These are phyloP conservation scores for Lithohypha guttulata DNA, from an alignment of 2,329 filamentous ascomycete species.

Conservation along the genomic window DNA sequence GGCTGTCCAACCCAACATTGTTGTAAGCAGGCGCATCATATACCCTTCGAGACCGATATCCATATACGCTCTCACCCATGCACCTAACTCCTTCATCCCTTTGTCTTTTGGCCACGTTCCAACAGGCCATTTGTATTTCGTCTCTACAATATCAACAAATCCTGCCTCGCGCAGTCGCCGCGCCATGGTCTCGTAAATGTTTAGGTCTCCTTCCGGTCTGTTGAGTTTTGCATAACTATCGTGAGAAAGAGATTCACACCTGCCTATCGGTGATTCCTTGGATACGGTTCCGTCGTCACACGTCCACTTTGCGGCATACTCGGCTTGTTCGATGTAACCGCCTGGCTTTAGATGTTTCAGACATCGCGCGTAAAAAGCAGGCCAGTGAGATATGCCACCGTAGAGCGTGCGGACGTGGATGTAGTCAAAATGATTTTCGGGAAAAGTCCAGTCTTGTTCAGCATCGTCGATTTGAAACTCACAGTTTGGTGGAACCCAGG, in stretches of 20 bases:
- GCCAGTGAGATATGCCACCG: slow-evolving; percentile 22
- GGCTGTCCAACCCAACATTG: slow-evolving; percentile 21
- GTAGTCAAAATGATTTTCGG: slow-evolving; percentile 20
- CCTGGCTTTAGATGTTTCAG: slow-evolving; percentile 27
- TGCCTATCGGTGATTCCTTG: slow-evolving; percentile 2
- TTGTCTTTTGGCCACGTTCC: slow-evolving; percentile 31
- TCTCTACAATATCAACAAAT: slow-evolving; percentile 37
- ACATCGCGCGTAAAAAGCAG: slow-evolving; percentile 15
- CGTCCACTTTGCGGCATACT: slow-evolving; percentile 28
- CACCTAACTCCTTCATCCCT: slow-evolving; percentile 20
- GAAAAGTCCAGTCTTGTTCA: slow-evolving; percentile 20
- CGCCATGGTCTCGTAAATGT: slow-evolving; percentile 1
- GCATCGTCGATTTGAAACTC: slow-evolving; percentile 26
- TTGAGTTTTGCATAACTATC: slow-evolving; percentile 24
- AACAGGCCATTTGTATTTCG: slow-evolving; percentile 32
- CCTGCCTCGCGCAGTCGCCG: slow-evolving; percentile 26
- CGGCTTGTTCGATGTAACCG: slow-evolving; percentile 31
- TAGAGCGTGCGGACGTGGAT: slow-evolving; percentile 22
- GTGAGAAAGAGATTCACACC: slow-evolving; percentile 13
- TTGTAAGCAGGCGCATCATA: slow-evolving; percentile 14
- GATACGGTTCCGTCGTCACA: slow-evolving; percentile 23
- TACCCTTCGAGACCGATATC: slow-evolving; percentile 10
- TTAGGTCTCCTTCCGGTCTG: slow-evolving; percentile 24
- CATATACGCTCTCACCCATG: slow-evolving; percentile 6
- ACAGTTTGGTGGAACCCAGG: slow-evolving; percentile 24